Conservation (phyloP, 148 eudicot genomes). For the Rhododendron kiyosumense region DNA sequence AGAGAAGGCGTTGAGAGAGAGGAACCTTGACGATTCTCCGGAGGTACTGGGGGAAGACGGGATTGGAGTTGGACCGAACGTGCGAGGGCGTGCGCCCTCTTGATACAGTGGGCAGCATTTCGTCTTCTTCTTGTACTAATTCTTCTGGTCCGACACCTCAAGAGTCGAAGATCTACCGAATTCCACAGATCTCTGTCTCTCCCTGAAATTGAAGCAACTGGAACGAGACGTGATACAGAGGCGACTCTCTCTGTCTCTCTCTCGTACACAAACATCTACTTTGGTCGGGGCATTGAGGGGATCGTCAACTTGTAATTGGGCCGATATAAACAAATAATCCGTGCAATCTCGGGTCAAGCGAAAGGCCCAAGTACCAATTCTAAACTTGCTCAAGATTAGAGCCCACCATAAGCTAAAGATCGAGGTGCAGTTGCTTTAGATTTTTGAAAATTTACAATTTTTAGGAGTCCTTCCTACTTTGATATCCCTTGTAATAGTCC, state of each 20-base stretch:
- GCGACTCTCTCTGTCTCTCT: not conserved
- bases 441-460: too few relatives aligned
- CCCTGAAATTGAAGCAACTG: not conserved
- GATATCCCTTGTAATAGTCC: too few relatives aligned
- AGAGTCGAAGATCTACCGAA: slow-evolving; percentile 1
- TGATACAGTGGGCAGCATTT: slow-evolving; percentile 22
- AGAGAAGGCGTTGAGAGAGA: not conserved
- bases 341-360: not conserved
- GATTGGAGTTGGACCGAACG: slow-evolving; percentile 10
- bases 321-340: not conserved
- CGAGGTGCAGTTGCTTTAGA: too few relatives aligned
- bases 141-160: not conserved
- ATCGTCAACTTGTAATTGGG: not conserved
- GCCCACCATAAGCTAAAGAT: too few relatives aligned
- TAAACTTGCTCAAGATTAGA: too few relatives aligned
- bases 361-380: not conserved
- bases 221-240: not conserved
- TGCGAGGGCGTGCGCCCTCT: slow-evolving; percentile 12
- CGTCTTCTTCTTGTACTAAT: not conserved
- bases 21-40: slow-evolving; percentile 25
- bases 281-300: not conserved
- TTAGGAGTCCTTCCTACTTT: too few relatives aligned
- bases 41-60: slow-evolving; percentile 20
- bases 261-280: not conserved
- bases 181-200: slow-evolving; percentile 6